Conservation (phyloP, 805 yeast genomes). For the Zygosaccharomyces pseudorouxii region DNA sequence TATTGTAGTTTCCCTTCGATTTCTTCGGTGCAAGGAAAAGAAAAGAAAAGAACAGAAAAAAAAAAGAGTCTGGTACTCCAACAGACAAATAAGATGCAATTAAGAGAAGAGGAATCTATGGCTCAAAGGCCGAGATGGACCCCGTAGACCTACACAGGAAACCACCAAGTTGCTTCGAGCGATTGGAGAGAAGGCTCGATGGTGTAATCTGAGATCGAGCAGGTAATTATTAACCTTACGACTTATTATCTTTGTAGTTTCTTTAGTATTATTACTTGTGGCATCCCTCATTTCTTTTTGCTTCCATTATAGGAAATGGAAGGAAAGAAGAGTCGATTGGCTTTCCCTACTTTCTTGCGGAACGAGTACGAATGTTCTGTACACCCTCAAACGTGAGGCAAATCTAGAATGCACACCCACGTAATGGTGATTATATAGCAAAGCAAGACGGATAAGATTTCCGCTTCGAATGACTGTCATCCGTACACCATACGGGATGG, state of each 20-base stretch:
- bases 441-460: not conserved
- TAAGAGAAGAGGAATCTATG: not conserved
- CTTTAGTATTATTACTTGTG: no score
- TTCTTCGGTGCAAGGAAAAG: not conserved
- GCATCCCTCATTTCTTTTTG: not conserved
- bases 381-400: not conserved
- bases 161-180: no score
- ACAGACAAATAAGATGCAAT: not conserved
- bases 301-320: not conserved
- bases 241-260: no score
- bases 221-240: no score
- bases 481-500: not conserved
- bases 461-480: not conserved
- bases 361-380: not conserved
- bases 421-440: not conserved
- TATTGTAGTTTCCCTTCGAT: not conserved
- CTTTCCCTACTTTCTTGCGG: not conserved
- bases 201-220: no score
- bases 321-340: not conserved
- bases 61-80: not conserved
- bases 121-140: no score
- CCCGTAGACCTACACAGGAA: no score
- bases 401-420: not conserved
- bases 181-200: no score
- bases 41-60: not conserved